Evolutionary conservation across 2,329 filamentous ascomycete species (phyloP), one percentile per base, ranked within the genome.

Genomic region (Xylariaceae sp.): DNA sequence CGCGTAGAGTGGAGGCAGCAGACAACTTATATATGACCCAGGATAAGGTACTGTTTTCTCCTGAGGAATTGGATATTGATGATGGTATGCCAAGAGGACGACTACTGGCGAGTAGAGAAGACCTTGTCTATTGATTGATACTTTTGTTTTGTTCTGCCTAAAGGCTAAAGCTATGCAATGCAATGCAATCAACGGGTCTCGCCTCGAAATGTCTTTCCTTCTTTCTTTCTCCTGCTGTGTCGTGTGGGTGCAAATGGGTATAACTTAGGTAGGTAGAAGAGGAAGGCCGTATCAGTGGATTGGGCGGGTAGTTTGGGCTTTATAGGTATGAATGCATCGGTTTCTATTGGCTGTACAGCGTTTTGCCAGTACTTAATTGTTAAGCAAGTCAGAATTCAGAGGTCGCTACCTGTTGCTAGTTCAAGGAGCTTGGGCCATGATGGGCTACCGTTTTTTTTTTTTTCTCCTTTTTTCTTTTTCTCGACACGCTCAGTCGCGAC

Each of bases 331-430:
- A 23, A 18, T 45, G 23, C 19, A 50, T 23, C 32, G 14, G 32
- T 4, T 10, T 16, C 12, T 37, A 18, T 14, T 20, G 20, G 46
- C 46, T 48, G 46, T 9, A 19, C 6, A 10, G 21, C 20, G 40
- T n/a, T 32, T n/a, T 44, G 10, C 16, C 19, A 51, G n/a, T 40
- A 16, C 26, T 48, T 57, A 64, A 66, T 67, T 68, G 61, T 66
- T 68, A 68, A 68, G 66, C 66, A 68, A 68, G 66, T 65, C 66
- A 68, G 65, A 68, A 12, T 53, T 67, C 54, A 40, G 40, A 18
- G 44, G 29, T 48, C 18, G 55, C 56, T 65, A 64, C 64, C 60
- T 62, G 60, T 53, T 4, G 32, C 6, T 37, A 12, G 14, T 16
- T 37, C 32, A 37, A 37, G 32, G 32, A 37, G 32, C 32, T 46